Base-by-base conservation (phyloP, 1,139 yeast species). In the Hemisphaericaspora xylanilytica region DNA sequence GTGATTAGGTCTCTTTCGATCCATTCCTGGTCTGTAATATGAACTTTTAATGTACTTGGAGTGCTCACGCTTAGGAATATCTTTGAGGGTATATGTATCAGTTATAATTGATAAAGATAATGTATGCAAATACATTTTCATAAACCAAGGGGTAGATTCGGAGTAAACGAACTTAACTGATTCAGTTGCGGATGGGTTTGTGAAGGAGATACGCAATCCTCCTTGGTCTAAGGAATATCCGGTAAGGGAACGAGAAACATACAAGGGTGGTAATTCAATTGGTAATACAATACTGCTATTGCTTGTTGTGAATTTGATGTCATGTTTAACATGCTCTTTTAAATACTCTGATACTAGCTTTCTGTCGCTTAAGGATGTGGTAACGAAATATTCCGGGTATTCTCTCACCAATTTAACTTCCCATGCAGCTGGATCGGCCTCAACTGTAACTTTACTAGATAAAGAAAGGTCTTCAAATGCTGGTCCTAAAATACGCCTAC, bases 141-240 rank as follows among this genome's bases (percentile, higher is more conserved):
- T 83, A 58, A 79, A 92, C 98, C 98, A 92, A 0, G 99, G 99
- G 26, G 89, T 68, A 0, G 89, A 74, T 58, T 92, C 97, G 52
- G 82, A 83, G 51, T 86, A 86, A 1, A 80, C 65, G 38, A 89
- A 68, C 3, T 63, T 61, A 1, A 80, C 74, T 0, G 73, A 59
- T 17, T 29, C 28, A 12, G 61, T 55, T 5, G 66, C 55, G 0
- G 78, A 63, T 0, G 90, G 87, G 55, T 92, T 94, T 15, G 70
- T 67, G 51, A 90, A 76, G 7, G 81, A 85, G 0, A 85, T 78
- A 57, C 97, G 80, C 48, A 92, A 70, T 0, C 97, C 97, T 41
- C 97, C 97, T 44, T 78, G 75, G 53, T 88, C 97, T 56, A 85
- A 94, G 2, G 96, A 90, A 55, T 84, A 85, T 0, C 97, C 97